These are phyloP conservation scores for Diplotaxis tenuifolia DNA, from an alignment of 345 rosid genomes.

Conservation along the genomic window DNA sequence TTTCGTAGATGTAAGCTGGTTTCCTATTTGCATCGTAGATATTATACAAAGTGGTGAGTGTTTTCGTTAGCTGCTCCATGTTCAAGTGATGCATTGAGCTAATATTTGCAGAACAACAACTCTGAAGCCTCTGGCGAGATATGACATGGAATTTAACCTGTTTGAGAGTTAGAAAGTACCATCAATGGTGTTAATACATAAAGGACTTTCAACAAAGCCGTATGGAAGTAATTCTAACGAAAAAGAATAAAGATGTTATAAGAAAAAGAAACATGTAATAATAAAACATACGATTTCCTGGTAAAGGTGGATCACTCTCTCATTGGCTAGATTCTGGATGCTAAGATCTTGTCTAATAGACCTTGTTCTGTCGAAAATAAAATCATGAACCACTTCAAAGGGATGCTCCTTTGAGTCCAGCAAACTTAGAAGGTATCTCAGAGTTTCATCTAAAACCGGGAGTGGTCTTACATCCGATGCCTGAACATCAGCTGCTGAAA, in stretches of 20 bases:
- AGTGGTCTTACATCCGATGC: slow-evolving; percentile 75
- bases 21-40: slow-evolving; percentile 67
- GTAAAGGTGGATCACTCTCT: slow-evolving; percentile 60
- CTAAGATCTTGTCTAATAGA: slow-evolving; percentile 90
- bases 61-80: slow-evolving; percentile 86
- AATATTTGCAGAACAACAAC: slow-evolving; percentile 41
- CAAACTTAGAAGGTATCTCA: slow-evolving; percentile 63
- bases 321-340: slow-evolving; percentile 73
- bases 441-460: slow-evolving; percentile 67
- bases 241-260: background rate
- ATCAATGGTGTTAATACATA: slow-evolving; percentile 9
- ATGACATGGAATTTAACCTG: slow-evolving; percentile 81
- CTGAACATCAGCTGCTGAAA: slow-evolving; percentile 51
- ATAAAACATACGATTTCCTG: slow-evolving; percentile 70
- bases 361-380: slow-evolving; percentile 88
- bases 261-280: slow-evolving; percentile 13
- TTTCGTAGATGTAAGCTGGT: slow-evolving; percentile 38
- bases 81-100: slow-evolving; percentile 72
- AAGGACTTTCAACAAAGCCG: background rate
- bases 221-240: background rate
- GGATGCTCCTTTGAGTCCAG: slow-evolving; percentile 56
- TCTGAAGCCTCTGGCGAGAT: slow-evolving; percentile 72
- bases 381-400: slow-evolving; percentile 89
- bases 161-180: slow-evolving; percentile 6
- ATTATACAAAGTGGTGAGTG: slow-evolving; percentile 65